These are phyloP conservation scores for Gomphus bonarii DNA, from an alignment of 1,284 basidiomycete genomes.

Conservation along the genomic window DNA sequence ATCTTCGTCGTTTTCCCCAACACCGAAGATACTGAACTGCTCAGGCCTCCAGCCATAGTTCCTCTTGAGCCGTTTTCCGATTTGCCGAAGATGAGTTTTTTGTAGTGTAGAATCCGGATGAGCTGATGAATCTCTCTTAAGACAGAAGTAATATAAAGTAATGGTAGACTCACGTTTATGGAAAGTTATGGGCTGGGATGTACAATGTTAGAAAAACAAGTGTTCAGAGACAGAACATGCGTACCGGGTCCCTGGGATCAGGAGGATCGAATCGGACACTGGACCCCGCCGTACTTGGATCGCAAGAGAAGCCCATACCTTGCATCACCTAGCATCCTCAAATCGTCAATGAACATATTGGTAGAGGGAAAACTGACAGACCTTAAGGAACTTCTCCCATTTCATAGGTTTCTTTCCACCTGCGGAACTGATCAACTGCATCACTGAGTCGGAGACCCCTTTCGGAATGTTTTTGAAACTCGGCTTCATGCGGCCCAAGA, in stretches of 20 bases:
- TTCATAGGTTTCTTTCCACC: slow-evolving; percentile 53
- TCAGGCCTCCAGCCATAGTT: slow-evolving; percentile 64
- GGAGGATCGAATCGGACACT: slow-evolving; percentile 75
- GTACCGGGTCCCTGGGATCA: slow-evolving; percentile 41
- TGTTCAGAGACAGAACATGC: slow-evolving; percentile 16
- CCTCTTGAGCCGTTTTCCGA: slow-evolving; percentile 46
- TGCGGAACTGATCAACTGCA: slow-evolving; percentile 48
- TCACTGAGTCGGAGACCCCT: slow-evolving; percentile 49
- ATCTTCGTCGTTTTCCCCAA: neutral
- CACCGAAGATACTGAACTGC: slow-evolving; percentile 29
- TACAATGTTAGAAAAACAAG: neutral
- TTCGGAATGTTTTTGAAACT: slow-evolving; percentile 30
- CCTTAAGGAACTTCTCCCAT: slow-evolving; percentile 61
- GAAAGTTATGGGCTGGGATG: slow-evolving; percentile 52
- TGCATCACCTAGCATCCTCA: slow-evolving; percentile 46
- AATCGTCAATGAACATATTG: neutral
- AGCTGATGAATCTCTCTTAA: slow-evolving; percentile 29
- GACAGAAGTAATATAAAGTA: neutral
- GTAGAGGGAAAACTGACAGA: slow-evolving; percentile 16
- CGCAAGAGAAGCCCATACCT: slow-evolving; percentile 65
- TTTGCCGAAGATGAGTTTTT: slow-evolving; percentile 38
- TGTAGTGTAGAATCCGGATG: slow-evolving; percentile 61
- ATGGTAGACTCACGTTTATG: slow-evolving; percentile 47
- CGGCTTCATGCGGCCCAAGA: slow-evolving; percentile 1
- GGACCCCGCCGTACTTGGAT: slow-evolving; percentile 67